Evolutionary conservation across 2,329 filamentous ascomycete species (phyloP).

Genomic region (Xylaria sp.): DNA sequence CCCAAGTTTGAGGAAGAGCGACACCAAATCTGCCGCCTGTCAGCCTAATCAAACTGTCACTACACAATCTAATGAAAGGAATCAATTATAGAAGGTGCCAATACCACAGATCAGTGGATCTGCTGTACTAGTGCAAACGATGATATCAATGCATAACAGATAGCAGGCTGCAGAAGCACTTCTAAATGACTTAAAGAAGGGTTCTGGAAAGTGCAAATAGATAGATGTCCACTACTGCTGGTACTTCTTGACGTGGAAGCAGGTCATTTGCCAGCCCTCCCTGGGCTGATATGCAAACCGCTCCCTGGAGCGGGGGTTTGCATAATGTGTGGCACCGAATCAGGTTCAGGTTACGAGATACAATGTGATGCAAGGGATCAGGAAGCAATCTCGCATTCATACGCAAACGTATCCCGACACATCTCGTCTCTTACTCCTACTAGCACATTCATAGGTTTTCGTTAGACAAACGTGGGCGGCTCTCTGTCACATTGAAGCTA

Average conservation of each 20-base stretch:
- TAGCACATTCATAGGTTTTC: not conserved
- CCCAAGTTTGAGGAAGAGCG: no score
- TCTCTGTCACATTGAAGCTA: not conserved
- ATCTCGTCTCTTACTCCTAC: not conserved
- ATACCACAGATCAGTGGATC: not conserved
- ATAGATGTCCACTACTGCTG: not conserved
- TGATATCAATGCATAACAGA: not conserved
- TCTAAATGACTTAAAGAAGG: not conserved
- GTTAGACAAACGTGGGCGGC: not conserved
- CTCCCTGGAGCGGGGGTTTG: not conserved
- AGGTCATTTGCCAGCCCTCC: conserved; percentile 1
- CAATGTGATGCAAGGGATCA: not conserved
- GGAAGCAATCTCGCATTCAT: not conserved
- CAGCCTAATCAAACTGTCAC: not conserved
- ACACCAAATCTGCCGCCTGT: not conserved
- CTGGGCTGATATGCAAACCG: not conserved
- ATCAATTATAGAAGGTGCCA: not conserved
- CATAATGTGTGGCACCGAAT: not conserved
- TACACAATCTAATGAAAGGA: not conserved
- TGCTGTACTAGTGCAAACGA: not conserved
- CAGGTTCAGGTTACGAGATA: not conserved
- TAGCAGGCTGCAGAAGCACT: not conserved
- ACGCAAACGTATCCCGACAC: not conserved
- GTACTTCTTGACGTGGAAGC: not conserved
- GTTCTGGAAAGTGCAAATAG: not conserved